Evolutionary conservation across 768 basidiomycete genomes (phyloP).

Genomic region (Lepiota brunneoincarnata): DNA sequence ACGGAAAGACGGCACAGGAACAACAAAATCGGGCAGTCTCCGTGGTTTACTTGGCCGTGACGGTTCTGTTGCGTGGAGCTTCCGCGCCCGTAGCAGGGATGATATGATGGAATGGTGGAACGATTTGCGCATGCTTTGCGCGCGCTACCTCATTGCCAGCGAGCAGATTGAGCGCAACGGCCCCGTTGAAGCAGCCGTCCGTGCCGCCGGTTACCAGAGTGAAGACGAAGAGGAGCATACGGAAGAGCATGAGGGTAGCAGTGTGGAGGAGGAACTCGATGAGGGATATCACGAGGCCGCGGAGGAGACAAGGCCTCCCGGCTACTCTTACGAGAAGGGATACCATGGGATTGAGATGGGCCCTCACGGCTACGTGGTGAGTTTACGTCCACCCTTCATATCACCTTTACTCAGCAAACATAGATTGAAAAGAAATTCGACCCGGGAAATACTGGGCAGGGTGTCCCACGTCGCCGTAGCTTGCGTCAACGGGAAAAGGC

Average conservation of each 20-base stretch:
- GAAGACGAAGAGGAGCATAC: conserved; percentile 71
- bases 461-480: background rate
- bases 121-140: conserved; percentile 90
- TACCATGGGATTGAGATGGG: background rate
- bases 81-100: conserved; percentile 84
- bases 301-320: background rate
- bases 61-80: conserved; percentile 75
- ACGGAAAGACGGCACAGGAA: conserved; percentile 76
- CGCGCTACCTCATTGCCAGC: conserved; percentile 89
- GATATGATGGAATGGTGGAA: conserved; percentile 99
- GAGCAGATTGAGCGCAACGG: conserved; percentile 92
- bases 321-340: conserved; percentile 1
- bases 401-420: background rate
- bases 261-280: conserved; percentile 37
- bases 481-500: conserved; percentile 12
- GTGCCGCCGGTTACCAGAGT: conserved; percentile 83
- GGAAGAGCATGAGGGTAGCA: conserved; percentile 27
- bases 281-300: conserved; percentile 35
- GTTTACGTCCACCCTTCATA: background rate
- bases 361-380: conserved; percentile 8
- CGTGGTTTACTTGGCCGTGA: conserved; percentile 27
- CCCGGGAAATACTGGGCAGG: background rate
- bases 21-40: conserved; percentile 46
- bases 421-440: conserved; percentile 20
- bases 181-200: conserved; percentile 89